Percentiles rank a stretch among this genome's conserved stretches.
phyloP scores from a whole-genome alignment of 169 alveolate genomes.

The Plasmodium cynomolgi region DNA sequence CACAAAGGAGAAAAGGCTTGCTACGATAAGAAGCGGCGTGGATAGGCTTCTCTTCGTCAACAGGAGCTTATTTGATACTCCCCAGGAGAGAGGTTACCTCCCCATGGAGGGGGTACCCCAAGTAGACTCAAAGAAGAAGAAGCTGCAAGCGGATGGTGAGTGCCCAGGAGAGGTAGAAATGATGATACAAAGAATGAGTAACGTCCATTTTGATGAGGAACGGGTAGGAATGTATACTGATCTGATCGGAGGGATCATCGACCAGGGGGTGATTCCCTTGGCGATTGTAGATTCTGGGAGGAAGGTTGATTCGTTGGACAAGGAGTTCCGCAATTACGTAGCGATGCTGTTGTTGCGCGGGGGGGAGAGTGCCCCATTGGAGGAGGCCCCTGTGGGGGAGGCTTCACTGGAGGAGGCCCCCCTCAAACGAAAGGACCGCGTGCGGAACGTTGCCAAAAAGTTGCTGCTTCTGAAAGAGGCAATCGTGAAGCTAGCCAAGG shows the following conservation, averaged over 20 bases:
- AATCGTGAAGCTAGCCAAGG: not conserved
- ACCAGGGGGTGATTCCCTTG: not conserved
- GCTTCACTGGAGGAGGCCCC: not conserved
- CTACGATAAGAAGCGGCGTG: not conserved
- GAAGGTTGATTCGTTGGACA: not conserved
- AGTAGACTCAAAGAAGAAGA: not conserved
- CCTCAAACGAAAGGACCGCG: not conserved
- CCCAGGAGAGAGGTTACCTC: not conserved
- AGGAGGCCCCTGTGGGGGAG: not conserved
- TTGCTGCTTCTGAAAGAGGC: constrained; percentile 7
- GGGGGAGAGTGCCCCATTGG: not conserved
- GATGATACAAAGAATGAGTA: not conserved
- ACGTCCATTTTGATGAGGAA: not conserved
- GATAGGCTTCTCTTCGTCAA: constrained; percentile 31
- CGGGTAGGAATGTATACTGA: not conserved
- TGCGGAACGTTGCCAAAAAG: not conserved
- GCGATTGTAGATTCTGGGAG: not conserved
- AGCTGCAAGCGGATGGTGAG: not conserved
- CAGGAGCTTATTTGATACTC: not conserved
- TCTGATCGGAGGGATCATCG: not conserved
- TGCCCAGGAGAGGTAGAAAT: constrained; percentile 13
- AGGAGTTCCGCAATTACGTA: not conserved
- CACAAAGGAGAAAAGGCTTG: not conserved
- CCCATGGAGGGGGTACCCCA: not conserved
- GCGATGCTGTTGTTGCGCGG: not conserved